A percentile compares a stretch with the other conserved stretches of the same genome.
Evolutionary conservation across 768 basidiomycete genomes (phyloP).

Genomic region (Lactarius deliciosus): DNA sequence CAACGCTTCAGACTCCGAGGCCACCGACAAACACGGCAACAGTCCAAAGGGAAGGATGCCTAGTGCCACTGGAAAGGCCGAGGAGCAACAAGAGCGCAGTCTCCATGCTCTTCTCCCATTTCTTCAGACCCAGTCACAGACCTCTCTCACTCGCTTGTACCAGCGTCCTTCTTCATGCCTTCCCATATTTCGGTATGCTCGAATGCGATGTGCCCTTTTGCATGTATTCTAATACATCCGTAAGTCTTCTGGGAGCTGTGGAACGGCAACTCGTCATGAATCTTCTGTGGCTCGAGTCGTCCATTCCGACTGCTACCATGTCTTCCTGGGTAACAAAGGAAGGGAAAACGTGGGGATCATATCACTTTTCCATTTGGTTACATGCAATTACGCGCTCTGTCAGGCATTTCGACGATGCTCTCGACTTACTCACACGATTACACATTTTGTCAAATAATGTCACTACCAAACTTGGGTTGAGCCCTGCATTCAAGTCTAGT

Average conservation of each 20-base stretch:
- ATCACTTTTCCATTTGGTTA: slow-evolving; percentile 17
- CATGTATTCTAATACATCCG: slow-evolving; percentile 1
- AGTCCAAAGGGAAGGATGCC: slow-evolving; percentile 16
- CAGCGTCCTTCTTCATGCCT: slow-evolving; percentile 86
- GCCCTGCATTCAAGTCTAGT: slow-evolving; percentile 72
- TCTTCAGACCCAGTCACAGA: slow-evolving; percentile 77
- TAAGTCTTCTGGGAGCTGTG: slow-evolving; percentile 70
- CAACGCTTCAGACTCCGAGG: slow-evolving; percentile 9
- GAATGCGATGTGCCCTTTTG: neutral
- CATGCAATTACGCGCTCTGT: neutral
- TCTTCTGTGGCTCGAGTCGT: slow-evolving; percentile 81
- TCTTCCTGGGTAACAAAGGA: slow-evolving; percentile 74
- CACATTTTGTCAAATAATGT: slow-evolving; percentile 64
- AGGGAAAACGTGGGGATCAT: slow-evolving; percentile 57
- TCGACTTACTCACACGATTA: slow-evolving; percentile 60
- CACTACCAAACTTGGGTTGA: slow-evolving; percentile 62
- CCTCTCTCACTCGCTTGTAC: slow-evolving; percentile 74
- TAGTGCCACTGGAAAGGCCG: slow-evolving; percentile 19
- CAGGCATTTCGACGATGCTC: slow-evolving; percentile 71
- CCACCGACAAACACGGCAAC: neutral
- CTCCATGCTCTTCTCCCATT: slow-evolving; percentile 72
- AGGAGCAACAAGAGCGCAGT: slow-evolving; percentile 12
- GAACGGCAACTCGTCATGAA: slow-evolving; percentile 88
- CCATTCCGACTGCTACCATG: slow-evolving; percentile 67
- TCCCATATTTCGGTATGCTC: slow-evolving; percentile 76